Evolutionary conservation across 257 asterid genomes (phyloP), one percentile per base, ranked within the genome.

Genomic region (Apocynum venetum): DNA sequence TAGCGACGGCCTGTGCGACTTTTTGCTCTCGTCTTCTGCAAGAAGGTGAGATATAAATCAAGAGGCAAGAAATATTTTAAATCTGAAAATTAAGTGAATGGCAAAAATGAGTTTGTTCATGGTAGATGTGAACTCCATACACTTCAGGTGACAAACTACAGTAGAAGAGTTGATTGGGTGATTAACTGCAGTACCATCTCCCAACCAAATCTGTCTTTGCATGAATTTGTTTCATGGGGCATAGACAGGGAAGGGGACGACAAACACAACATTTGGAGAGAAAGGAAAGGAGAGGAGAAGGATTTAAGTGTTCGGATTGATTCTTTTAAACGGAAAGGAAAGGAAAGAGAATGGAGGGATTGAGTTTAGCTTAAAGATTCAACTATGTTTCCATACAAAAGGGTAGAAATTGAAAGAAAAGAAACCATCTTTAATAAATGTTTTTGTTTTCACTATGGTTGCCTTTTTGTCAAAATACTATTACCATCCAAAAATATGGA

Each of bases 1-100:
- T 88, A 91, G 67, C 93, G 92, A 64, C 96, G 90, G 73, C 92
- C 80, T 38, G 91, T 69, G 80, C 96, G 96, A 82, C 89, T 87
- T 79, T 89, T 92, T 36, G 86, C 88, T 84, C 97, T 90, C 31
- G 91, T 70, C 85, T 88, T 93, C 98, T 93, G 91, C 87, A 83
- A 46, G 78, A 71, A 41, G 61, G 75, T 69, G 75, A 59, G 79
- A 53, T 17, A 44, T 60, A 38, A 64, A 14, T 11, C 43, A n/a
- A 20, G 67, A 43, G 57, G 36, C 53, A 65, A 47, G 19, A 36
- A 31, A 43, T 36, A 60, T 14, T 60, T 6, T 63, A 72, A 71
- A 77, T 49, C 14, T 20, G 35, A 73, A 57, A 65, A 15, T 60
- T n/a, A 14, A 17, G 6, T 6, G 5, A 47, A 15, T 6, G 14